Evolutionary conservation across 2,329 filamentous ascomycete genomes (phyloP).

Genomic region (Hypoxylon rubiginosum): DNA sequence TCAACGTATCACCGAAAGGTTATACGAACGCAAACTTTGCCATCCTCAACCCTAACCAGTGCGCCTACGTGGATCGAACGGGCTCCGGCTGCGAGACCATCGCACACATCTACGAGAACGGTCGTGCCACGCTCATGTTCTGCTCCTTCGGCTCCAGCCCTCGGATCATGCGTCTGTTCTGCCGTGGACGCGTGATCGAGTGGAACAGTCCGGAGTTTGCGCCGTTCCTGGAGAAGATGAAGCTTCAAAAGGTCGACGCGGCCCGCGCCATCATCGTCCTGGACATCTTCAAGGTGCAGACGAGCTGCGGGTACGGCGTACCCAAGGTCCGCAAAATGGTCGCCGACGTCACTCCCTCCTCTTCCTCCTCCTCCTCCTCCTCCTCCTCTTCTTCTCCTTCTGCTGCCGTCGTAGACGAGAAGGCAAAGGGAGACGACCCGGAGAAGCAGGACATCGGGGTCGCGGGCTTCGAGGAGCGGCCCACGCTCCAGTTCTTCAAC

Average conservation of each 20-base stretch:
- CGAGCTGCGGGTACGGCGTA: slow-evolving; percentile 75
- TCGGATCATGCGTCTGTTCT: slow-evolving; percentile 75
- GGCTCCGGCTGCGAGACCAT: slow-evolving; percentile 71
- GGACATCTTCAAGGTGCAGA: slow-evolving; percentile 75
- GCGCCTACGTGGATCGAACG: slow-evolving; percentile 65
- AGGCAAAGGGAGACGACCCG: slow-evolving; percentile 20
- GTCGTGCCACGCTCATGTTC: slow-evolving; percentile 69
- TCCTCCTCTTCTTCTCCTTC: too few species aligned
- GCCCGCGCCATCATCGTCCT: slow-evolving; percentile 72
- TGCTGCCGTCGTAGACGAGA: slow-evolving; percentile 5
- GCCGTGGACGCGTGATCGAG: slow-evolving; percentile 70
- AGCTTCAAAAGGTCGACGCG: slow-evolving; percentile 60
- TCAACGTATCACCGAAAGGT: slow-evolving; percentile 71
- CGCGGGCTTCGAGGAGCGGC: slow-evolving; percentile 65
- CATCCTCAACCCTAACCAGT: slow-evolving; percentile 22
- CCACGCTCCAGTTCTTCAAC: slow-evolving; percentile 67
- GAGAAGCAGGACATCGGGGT: slow-evolving; percentile 53
- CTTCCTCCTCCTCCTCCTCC: too few species aligned
- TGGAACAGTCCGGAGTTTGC: slow-evolving; percentile 66
- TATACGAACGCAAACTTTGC: slow-evolving; percentile 27
- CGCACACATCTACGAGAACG: slow-evolving; percentile 70
- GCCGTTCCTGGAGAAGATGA: slow-evolving; percentile 50
- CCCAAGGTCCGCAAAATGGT: slow-evolving; percentile 60
- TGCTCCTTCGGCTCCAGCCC: slow-evolving; percentile 71
- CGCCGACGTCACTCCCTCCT: slow-evolving; percentile 28